Conservation (phyloP, 1,284 basidiomycete species). For the Fomitiporia mediterranea region DNA sequence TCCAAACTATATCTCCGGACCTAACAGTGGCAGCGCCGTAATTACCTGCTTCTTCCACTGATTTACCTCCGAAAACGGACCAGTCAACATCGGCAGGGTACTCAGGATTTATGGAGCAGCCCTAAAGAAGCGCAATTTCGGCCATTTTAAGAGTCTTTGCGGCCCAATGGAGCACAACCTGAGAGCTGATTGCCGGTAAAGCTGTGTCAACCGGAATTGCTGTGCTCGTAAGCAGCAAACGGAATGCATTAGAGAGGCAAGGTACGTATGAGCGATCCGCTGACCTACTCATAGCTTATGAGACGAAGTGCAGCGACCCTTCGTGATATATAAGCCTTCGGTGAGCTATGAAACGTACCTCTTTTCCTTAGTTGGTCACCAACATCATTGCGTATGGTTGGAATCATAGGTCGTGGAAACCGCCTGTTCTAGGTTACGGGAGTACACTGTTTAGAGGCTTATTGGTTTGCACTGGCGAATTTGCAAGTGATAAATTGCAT, state of each 20-base stretch:
- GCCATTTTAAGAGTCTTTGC: not conserved
- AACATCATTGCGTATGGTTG: slow-evolving; percentile 14
- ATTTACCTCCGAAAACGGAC: slow-evolving; percentile 6
- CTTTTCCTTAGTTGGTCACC: slow-evolving; percentile 10
- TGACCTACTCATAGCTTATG: not conserved
- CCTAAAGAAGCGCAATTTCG: not conserved
- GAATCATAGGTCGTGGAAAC: slow-evolving; percentile 12
- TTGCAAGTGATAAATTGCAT: not conserved
- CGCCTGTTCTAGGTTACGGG: not conserved
- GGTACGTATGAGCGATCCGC: not conserved
- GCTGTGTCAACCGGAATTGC: not conserved
- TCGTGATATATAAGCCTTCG: slow-evolving; percentile 16
- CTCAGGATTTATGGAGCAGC: not conserved
- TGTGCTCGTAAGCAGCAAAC: slow-evolving; percentile 5
- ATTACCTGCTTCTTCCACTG: not conserved
- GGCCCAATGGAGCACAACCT: slow-evolving; percentile 1
- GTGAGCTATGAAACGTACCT: not conserved
- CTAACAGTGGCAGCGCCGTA: not conserved
- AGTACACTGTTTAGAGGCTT: not conserved
- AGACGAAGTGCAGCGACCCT: not conserved
- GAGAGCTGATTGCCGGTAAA: slow-evolving; percentile 5
- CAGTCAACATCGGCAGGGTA: not conserved
- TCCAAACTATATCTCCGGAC: not conserved
- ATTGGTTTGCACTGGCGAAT: not conserved
- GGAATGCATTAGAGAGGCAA: not conserved